Base-by-base conservation (phyloP, 805 yeast species). In the Teunomyces funiuensis region DNA sequence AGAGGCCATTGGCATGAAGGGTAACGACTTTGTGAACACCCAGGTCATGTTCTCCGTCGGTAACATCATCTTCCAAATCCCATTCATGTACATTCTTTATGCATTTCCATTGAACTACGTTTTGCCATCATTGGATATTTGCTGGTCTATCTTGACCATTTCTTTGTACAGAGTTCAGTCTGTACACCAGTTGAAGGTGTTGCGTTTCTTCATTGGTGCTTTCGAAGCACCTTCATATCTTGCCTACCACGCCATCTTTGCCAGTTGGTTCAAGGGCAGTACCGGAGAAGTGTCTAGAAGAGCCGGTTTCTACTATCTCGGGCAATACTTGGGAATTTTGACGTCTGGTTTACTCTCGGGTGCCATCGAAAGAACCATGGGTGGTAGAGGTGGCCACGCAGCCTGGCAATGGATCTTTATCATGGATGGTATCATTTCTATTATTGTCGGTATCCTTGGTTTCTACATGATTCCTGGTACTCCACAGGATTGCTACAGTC, bases 331-430 rank as follows among this genome's bases (percentile, higher is more conserved):
- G 27, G 89, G 86, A 26, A 62, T 74, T 15, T 64, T 82, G 43
- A 79, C 85, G 11, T 72, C 84, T 1, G 85, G 86, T 33, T 74
- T 80, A 45, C 63, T 83, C 29, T 83, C 82, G 50, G 77, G 83
- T 13, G 76, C 82, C 8, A 71, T 81, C 20, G 73, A 64, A 42
- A 51, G 68, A 16, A 50, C 60, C 28, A 54, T 83, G 49, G 61
- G 70, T 40, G 86, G 83, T 22, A 63, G 55, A 8, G 53, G 58
- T 34, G 87, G 87, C 0, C 61, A 77, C 9, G 70, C 71, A 6
- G 80, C 86, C 9, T 84, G 88, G 88, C 71, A 82, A 65, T 84
- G 88, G 88, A 77, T 80, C 55, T 83, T 80, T 53, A 77, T 84
- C 36, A 71, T 84, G 46, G 87, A 82, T 55, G 83, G 82, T 9